Percentiles rank a stretch among this genome's conserved stretches.
phyloP scores from a whole-genome alignment of 768 basidiomycete species.

The Tylopilus vinaceipallidus region DNA sequence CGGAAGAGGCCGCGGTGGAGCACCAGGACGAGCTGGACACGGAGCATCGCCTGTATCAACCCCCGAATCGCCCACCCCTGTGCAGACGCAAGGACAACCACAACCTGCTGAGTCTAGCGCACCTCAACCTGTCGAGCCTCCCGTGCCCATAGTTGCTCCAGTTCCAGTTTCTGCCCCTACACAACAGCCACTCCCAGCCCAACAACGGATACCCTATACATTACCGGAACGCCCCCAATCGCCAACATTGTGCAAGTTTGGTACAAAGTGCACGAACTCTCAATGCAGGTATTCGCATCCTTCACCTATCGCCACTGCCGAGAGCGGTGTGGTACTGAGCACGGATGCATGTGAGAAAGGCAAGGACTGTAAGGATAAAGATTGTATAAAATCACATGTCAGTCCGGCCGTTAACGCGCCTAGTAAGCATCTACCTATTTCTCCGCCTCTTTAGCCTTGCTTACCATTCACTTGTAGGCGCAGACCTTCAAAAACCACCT shows the following conservation, averaged over 20 bases:
- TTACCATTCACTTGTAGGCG: constrained; percentile 22
- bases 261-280: constrained; percentile 85
- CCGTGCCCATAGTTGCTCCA: constrained; percentile 25
- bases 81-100: constrained; percentile 20
- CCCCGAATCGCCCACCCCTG: constrained; percentile 18
- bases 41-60: constrained; percentile 22
- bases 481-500: constrained; percentile 36
- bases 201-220: constrained; percentile 46
- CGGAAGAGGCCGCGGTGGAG: constrained; percentile 45
- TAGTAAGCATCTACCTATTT: constrained; percentile 37
- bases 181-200: constrained; percentile 10
- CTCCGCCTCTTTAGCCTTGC: neutral
- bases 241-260: constrained; percentile 92
- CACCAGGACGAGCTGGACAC: constrained; percentile 43
- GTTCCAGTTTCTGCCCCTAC: constrained; percentile 27
- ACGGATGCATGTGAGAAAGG: constrained; percentile 91
- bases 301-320: constrained; percentile 92
- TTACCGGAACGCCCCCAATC: constrained; percentile 81
- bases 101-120: constrained; percentile 16
- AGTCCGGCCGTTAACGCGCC: constrained; percentile 77
- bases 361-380: constrained; percentile 87
- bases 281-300: constrained; percentile 93
- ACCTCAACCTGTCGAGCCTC: constrained; percentile 7
- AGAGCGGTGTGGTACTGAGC: constrained; percentile 92
- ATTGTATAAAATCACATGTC: constrained; percentile 89